Evolutionary conservation across 257 asterid genomes (phyloP), one percentile per base, ranked within the genome.

Genomic region (Jacaranda mimosifolia): DNA sequence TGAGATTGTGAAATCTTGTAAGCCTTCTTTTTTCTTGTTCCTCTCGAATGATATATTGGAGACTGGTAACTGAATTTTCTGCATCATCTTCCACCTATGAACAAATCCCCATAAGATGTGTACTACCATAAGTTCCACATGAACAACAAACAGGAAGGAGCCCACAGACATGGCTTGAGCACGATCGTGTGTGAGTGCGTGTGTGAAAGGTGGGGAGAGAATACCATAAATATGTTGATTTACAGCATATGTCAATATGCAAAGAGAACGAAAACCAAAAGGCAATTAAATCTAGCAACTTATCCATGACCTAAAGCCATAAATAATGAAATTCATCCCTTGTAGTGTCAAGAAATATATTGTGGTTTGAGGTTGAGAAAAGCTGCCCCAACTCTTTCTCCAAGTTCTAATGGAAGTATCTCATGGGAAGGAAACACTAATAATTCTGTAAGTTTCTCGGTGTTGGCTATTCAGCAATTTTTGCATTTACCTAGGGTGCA

Each of bases 31-130:
- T 91, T 59, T 89, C 87, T 68, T 80, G 82, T 82, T 94, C 98
- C 86, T 90, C 97, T 79, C 89, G 87, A 87, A 89, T 93, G 55
- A 95, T 88, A 64, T 81, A 83, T 70, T 72, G 89, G 82, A 95
- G 98, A 76, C 85, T 84, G 83, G 85, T 78, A 7, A 88, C 78
- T 60, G 93, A 83, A 46, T 73, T 78, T 74, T 86, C 83, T 42
- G 86, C 79, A 60, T 60, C 85, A 74, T 81, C 91, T 80, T 83
- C 97, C 85, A 86, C 99, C 99, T 94, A 84, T 58, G 46, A 74
- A 79, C 55, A 83, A 66, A 66, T 69, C 2, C 26, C 49, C 75
- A 64, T 72, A 51, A 71, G 62, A 68, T 42, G 45, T 55, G 55
- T 52, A 52, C 5, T 52, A 12, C n/a, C 14, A n/a, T 45, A 32